phyloP scores from a whole-genome alignment of 2,329 filamentous ascomycete genomes.

The Pyricularia grisea region DNA sequence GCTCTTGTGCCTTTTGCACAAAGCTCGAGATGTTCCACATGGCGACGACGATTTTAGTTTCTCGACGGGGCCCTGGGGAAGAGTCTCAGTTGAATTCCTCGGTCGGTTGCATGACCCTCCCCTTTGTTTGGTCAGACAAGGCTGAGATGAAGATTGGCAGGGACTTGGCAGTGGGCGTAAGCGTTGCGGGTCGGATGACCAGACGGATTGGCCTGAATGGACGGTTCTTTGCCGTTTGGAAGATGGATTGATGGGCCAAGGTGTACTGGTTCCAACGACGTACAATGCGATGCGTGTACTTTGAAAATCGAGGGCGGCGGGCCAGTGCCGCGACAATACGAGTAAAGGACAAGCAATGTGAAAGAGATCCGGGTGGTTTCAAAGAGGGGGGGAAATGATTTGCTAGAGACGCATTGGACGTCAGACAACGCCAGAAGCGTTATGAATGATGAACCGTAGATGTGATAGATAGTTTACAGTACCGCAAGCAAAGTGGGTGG shows the following conservation, averaged over 20 bases:
- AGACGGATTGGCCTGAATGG: background rate
- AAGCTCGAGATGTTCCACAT: slow-evolving; percentile 65
- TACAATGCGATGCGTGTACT: background rate
- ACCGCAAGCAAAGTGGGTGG: background rate
- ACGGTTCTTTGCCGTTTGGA: background rate
- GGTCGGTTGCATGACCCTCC: background rate
- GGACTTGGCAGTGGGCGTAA: background rate
- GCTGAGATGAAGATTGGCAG: background rate
- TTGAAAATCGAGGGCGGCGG: background rate
- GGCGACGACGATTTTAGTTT: slow-evolving; percentile 13
- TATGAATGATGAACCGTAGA: background rate
- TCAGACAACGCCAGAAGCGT: background rate
- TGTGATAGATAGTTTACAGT: background rate
- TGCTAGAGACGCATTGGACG: background rate
- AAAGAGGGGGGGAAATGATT: background rate
- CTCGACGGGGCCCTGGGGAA: background rate
- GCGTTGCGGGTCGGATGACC: background rate
- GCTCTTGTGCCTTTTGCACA: slow-evolving; percentile 89
- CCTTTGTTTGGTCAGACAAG: background rate
- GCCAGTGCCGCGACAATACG: background rate
- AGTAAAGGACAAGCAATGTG: background rate
- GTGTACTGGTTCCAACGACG: background rate
- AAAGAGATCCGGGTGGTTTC: background rate
- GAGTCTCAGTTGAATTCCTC: background rate
- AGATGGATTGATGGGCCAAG: background rate